Conservation (phyloP, 495 filamentous ascomycete genomes). For the Podospora fimiseda region DNA sequence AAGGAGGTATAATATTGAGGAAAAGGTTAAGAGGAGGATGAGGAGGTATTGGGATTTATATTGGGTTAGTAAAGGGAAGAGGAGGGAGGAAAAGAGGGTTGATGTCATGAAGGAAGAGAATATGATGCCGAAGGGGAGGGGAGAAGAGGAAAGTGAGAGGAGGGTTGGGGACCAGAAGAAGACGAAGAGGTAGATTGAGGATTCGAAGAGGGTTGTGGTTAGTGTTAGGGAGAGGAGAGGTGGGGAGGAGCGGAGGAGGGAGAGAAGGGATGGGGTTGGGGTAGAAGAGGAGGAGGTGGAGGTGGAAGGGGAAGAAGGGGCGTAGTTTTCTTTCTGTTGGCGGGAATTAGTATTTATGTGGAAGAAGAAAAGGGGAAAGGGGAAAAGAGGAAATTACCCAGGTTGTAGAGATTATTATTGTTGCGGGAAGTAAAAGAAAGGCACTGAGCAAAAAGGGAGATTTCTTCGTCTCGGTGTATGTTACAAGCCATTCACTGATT, state of each 20-base stretch:
- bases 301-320: background rate
- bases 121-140: conserved; percentile 51
- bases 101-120: no score
- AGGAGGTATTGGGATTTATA: conserved; percentile 31
- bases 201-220: conserved; percentile 49
- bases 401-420: conserved; percentile 33
- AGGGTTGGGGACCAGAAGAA: conserved; percentile 52
- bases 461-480: conserved; percentile 41
- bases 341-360: background rate
- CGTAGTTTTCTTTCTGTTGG: conserved; percentile 47
- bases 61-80: conserved; percentile 16
- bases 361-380: background rate
- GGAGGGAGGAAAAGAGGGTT: background rate
- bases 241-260: conserved; percentile 28
- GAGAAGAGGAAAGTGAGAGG: conserved; percentile 28
- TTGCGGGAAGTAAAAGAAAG: conserved; percentile 32
- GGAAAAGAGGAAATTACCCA: conserved; percentile 38
- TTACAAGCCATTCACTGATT: conserved; percentile 44
- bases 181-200: conserved; percentile 55
- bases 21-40: conserved; percentile 28
- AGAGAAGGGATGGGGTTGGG: conserved; percentile 20
- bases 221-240: conserved; percentile 41
- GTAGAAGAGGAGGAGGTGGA: background rate
- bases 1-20: conserved; percentile 33
- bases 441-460: conserved; percentile 42